phyloP scores from a whole-genome alignment of 2,329 filamentous ascomycete species.

The Claviceps maximensis region DNA sequence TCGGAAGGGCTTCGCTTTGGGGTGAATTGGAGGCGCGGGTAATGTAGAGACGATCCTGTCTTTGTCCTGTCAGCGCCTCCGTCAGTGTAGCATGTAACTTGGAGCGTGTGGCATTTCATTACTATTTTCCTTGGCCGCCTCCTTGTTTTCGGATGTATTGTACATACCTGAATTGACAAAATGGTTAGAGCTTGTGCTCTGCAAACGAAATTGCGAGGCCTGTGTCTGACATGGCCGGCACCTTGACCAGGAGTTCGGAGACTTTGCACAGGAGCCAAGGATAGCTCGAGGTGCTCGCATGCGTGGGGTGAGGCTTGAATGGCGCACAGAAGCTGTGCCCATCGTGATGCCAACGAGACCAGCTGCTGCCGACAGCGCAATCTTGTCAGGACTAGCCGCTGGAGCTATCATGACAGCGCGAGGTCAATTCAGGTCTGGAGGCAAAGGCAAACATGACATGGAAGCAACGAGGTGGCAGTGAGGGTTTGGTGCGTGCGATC shows the following conservation, averaged over 20 bases:
- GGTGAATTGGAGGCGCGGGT: slow-evolving; percentile 8
- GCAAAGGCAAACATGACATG: too few species aligned
- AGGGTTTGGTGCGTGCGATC: too few species aligned
- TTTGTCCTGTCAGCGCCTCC: neutral
- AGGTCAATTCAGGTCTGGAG: too few species aligned
- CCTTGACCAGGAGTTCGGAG: neutral
- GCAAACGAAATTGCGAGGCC: slow-evolving; percentile 12
- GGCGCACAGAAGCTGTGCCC: slow-evolving; percentile 19
- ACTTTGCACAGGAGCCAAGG: slow-evolving; percentile 1
- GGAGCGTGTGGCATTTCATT: too few species aligned
- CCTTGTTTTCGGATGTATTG: neutral
- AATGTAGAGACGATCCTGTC: slow-evolving; percentile 2
- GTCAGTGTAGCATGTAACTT: neutral
- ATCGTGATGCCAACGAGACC: slow-evolving; percentile 6
- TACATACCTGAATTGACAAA: slow-evolving; percentile 21
- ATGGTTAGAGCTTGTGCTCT: slow-evolving; percentile 21
- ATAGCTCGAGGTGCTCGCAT: slow-evolving; percentile 2
- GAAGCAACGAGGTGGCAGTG: neutral
- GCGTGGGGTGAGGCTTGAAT: slow-evolving; percentile 4
- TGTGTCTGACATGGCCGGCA: slow-evolving; percentile 3
- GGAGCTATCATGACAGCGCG: neutral
- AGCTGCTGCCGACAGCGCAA: neutral
- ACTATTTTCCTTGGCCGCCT: too few species aligned
- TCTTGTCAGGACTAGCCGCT: neutral
- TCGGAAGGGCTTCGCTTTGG: slow-evolving; percentile 21